Evolutionary conservation across 2,329 filamentous ascomycete species (phyloP), one percentile per base, ranked within the genome.

Genomic region (Fusarium burgessii): DNA sequence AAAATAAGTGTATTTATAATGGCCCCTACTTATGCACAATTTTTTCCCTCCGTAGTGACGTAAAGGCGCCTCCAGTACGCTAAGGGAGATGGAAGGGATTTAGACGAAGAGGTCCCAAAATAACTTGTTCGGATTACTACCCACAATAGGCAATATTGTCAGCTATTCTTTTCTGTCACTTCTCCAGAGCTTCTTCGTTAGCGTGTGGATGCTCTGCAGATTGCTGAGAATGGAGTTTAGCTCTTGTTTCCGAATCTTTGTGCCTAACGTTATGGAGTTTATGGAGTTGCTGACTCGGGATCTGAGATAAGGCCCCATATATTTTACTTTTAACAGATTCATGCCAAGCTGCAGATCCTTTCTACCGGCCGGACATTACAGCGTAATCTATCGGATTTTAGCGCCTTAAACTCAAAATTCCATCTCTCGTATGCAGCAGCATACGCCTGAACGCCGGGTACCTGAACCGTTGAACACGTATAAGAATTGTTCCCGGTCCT

Each of bases 161-260:
- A n/a, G 13, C 18, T 29, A 38, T 35, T 54, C 17, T 43, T 67
- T 62, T 67, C 36, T 67, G 64, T 67, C 56, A 36, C 46, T 36
- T 52, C 40, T 66, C 45, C n/a, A 25, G 54, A 51, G 62, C 52
- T 43, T 32, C 52, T 43, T 32, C 29, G 38, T 60, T 59, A 66
- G 52, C 25, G 23, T 29, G 62, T 60, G 52, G 62, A 7, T 66
- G 56, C 38, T 20, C 41, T 66, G 62, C 61, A 49, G 42, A 35
- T 43, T 66, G 62, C 62, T 66, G 62, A 49, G 43, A 51, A 68
- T 65, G 58, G 68, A 71, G 68, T 69, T 70, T 69, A 71, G 68
- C 55, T 52, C 49, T 71, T 68, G 68, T 71, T 55, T 71, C 68
- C 68, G 68, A 65, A 38, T 49, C n/a, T 41, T 47, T 56, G 33